phyloP scores from a whole-genome alignment of 179 eudicot species.

The Camellia oleifera region DNA sequence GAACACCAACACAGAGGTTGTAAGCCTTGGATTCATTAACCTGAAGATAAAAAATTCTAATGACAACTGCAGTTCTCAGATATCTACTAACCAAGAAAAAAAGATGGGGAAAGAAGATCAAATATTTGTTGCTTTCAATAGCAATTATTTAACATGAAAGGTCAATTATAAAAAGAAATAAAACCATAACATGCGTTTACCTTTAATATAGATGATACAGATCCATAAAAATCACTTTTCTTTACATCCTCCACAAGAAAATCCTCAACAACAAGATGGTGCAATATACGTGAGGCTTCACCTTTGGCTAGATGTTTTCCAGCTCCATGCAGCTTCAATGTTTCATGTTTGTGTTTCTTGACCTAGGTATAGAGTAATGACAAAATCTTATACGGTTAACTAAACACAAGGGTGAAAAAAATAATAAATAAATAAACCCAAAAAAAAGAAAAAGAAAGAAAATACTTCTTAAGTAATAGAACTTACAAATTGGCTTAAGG shows the following conservation, averaged over 20 bases:
- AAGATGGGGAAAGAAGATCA: not conserved
- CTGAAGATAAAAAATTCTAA: conserved; percentile 34
- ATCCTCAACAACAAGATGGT: conserved; percentile 85
- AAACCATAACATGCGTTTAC: conserved; percentile 25
- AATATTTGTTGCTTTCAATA: not conserved
- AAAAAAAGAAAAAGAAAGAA: conserved; percentile 1
- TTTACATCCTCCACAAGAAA: conserved; percentile 84
- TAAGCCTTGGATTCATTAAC: conserved; percentile 62
- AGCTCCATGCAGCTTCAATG: conserved; percentile 79
- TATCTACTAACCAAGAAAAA: not conserved
- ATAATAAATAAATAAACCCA: not conserved
- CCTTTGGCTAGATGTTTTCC: conserved; percentile 90
- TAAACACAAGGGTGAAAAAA: not conserved
- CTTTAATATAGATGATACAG: conserved; percentile 81
- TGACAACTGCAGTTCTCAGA: conserved; percentile 1
- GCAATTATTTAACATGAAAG: conserved; percentile 1
- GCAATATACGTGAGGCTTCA: conserved; percentile 90
- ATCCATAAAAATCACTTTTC: conserved; percentile 91
- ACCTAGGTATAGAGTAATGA: conserved; percentile 42
- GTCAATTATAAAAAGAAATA: not conserved
- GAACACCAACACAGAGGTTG: conserved; percentile 44
- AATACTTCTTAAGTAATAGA: not conserved
- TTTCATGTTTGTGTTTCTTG: conserved; percentile 75
- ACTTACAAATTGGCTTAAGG: conserved; percentile 85
- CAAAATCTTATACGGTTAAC: not conserved